Base-by-base conservation (phyloP, 441 rosid genomes). In the Adansonia gregorii region DNA sequence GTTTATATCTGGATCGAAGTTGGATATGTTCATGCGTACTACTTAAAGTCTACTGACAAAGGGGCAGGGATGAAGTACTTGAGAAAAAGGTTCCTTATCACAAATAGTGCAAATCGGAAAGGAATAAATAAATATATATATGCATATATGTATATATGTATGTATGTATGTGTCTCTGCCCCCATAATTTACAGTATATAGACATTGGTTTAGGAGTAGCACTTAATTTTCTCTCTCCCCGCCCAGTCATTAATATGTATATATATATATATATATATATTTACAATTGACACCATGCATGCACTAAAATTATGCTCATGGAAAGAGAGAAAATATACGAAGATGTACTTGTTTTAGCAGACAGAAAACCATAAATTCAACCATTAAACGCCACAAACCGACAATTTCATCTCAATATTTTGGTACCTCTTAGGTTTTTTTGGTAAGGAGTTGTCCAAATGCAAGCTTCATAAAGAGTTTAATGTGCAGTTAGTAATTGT, bases 301-400 rank as follows among this genome's bases (percentile, higher is more conserved):
- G 68, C 68, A 64, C 68, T 64, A 64, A 64, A 64, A 31, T 65
- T 65, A 41, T 39, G 69, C 48, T 39, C 69, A 39, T 65, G 49
- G 5, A 15, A 39, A 39, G 22, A 7, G 22, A 65, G 14, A 66
- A 66, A 66, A 66, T n/a, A n/a, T 41, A 6, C 0, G 17, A 14
- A 2, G 41, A 39, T 14, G 14, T 4, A 35, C 49, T 39, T n/a
- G 0, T 1, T 39, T 64, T 64, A 41, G 39, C 8, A 24, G 17
- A 27, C 17, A 63, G 9, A 31, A 6, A 39, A 3, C 11, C 48
- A 14, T 31, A 31, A 60, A 22, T 31, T 2, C 45, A 64, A 64
- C 68, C 68, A 64, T 31, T 15, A 64, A 35, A 35, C 6, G 6
- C 39, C 6, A 35, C 41, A 35, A 64, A 35, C 46, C 68, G 19